Percentiles rank a stretch among this genome's conserved stretches.
Evolutionary conservation across 805 yeast genomes (phyloP).

Genomic region (Wickerhamomyces chambardii): DNA sequence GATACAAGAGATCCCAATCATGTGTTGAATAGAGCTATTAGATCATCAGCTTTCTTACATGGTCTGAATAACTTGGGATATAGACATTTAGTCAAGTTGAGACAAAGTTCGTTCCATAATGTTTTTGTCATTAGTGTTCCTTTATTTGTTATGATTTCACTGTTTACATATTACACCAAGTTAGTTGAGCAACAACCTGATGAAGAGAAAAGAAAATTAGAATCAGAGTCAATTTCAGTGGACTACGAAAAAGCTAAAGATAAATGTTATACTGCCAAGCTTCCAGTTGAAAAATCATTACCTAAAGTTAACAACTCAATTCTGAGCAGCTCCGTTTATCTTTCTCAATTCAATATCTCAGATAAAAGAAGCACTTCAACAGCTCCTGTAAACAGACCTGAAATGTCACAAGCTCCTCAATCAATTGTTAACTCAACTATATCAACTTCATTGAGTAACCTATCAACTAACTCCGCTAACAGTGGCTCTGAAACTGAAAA

Average conservation of each 20-base stretch:
- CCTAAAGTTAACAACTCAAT: too few species aligned
- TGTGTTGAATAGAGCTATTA: constrained; percentile 3
- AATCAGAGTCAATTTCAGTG: neutral
- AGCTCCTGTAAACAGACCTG: too few species aligned
- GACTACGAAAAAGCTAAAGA: neutral
- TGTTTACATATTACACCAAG: constrained; percentile 7
- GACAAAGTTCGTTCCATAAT: constrained; percentile 7
- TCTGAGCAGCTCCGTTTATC: too few species aligned
- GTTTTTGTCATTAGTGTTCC: constrained; percentile 7
- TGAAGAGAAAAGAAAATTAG: neutral
- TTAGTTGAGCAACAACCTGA: constrained; percentile 1
- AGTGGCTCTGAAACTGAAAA: too few species aligned
- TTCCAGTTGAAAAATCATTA: too few species aligned
- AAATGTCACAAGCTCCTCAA: too few species aligned
- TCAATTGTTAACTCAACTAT: too few species aligned
- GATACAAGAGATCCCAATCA: constrained; percentile 2
- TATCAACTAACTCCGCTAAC: too few species aligned
- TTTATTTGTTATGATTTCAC: constrained; percentile 5
- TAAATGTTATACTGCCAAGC: too few species aligned
- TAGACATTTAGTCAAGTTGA: constrained; percentile 5
- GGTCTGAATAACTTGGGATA: constrained; percentile 6
- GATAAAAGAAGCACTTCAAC: too few species aligned
- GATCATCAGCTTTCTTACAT: constrained; percentile 7
- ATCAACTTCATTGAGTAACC: too few species aligned
- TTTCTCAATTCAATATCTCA: too few species aligned